A percentile compares a stretch with the other conserved stretches of the same genome.
phyloP scores from a whole-genome alignment of 192 early-diverging fungal genomes.

The Coemansia nantahalensis region DNA sequence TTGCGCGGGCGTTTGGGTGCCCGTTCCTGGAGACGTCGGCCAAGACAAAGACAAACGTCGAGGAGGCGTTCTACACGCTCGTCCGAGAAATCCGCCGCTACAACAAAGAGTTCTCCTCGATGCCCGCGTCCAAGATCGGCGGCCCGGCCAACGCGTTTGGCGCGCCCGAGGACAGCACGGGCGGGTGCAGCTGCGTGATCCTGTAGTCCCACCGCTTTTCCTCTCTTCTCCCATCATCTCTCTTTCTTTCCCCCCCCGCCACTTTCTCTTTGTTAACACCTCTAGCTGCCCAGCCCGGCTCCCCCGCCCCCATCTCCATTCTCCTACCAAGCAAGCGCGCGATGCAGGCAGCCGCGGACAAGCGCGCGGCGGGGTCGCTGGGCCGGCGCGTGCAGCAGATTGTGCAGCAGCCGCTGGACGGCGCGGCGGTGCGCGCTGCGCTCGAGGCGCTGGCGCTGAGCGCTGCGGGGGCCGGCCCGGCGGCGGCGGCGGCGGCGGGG shows the following conservation, averaged over 20 bases:
- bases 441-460: conserved; percentile 21
- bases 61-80: conserved; percentile 84
- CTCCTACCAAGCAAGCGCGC: too few species aligned
- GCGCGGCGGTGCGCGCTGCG: conserved; percentile 14
- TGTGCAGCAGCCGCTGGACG: conserved; percentile 29
- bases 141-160: conserved; percentile 24
- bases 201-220: conserved; percentile 37
- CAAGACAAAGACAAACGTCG: conserved; percentile 85
- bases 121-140: conserved; percentile 32
- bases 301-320: too few species aligned
- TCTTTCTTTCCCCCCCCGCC: too few species aligned
- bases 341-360: conserved; percentile 6
- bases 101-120: conserved; percentile 65
- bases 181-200: conserved; percentile 62
- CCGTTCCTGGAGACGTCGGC: conserved; percentile 88
- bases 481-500: not conserved
- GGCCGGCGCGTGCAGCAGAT: conserved; percentile 34
- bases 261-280: too few species aligned
- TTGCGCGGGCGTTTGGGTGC: conserved; percentile 73
- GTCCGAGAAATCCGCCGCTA: conserved; percentile 83
- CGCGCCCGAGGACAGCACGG: conserved; percentile 30
- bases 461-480: not conserved
- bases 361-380: conserved; percentile 26
- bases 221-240: not conserved
- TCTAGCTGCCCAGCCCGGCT: too few species aligned